Evolutionary conservation across 106 monocot genomes (phyloP), one percentile per base, ranked within the genome.

Genomic region (Posidonia australis): DNA sequence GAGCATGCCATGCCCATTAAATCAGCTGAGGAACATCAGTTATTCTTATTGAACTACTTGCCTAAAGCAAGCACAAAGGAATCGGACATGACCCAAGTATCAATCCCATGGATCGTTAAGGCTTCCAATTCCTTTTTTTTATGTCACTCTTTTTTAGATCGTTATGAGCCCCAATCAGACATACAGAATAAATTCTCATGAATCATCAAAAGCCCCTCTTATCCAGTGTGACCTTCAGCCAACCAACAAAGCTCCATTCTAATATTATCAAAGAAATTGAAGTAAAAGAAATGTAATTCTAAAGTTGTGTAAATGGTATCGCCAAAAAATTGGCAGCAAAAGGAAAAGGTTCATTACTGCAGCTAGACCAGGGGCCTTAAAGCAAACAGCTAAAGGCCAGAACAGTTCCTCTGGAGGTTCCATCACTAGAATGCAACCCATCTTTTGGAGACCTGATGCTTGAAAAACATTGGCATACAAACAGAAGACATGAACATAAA

Each of bases 321-420:
- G 49, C 49, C 49, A 44, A 43, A 21, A 12, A 62, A 42, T 0
- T 62, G 42, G 61, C 36, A 62, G n/a, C 61, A 17, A 43, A 42
- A 62, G 9, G 31, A 29, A 29, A 42, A 42, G 36, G 61, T 62
- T 62, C 41, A 62, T 62, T 24, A 62, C 44, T 58, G 58, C 12
- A 58, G 58, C 58, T 58, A 58, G 14, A 58, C 28, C 31, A 32
- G 31, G 58, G 58, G 30, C 58, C 58, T 58, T 32, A 58, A 58
- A 58, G 58, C 31, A 58, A 58, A 58, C 29, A 62, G 61, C 42
- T 43, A 42, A 62, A 20, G 43, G 20, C 42, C 44, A 44, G 44
- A 22, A 41, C 61, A 62, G 61, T 62, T 43, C 61, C 20, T 44
- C 22, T 44, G 61, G 42, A 43, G 61, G 22, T 62, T 43, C 42